phyloP scores from a whole-genome alignment of 2,329 filamentous ascomycete species.

The Cordyceps farinosa region DNA sequence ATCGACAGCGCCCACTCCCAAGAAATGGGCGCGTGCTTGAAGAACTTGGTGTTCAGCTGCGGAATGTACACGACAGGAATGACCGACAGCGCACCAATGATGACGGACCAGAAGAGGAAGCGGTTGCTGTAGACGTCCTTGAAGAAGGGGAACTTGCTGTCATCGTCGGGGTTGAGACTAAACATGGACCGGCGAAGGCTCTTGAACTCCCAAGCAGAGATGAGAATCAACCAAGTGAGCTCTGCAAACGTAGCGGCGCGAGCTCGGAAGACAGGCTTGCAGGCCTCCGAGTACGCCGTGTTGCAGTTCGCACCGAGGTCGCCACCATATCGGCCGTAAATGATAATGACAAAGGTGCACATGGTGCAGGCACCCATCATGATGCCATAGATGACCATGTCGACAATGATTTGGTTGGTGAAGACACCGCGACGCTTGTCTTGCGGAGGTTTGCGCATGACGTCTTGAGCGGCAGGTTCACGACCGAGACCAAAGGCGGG shows the following conservation, averaged over 20 bases:
- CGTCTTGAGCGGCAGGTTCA: slow-evolving; percentile 69
- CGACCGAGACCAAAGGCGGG: slow-evolving; percentile 86
- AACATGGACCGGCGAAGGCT: slow-evolving; percentile 69
- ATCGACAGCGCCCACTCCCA: slow-evolving; percentile 75
- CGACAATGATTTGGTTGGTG: slow-evolving; percentile 70
- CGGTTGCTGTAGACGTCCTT: slow-evolving; percentile 65
- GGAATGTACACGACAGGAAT: slow-evolving; percentile 72
- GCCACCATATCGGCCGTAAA: slow-evolving; percentile 54
- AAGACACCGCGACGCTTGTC: slow-evolving; percentile 67
- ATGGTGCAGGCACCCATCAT: slow-evolving; percentile 71
- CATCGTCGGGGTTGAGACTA: slow-evolving; percentile 55
- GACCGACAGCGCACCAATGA: slow-evolving; percentile 57
- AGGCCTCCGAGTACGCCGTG: slow-evolving; percentile 51
- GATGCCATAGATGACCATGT: slow-evolving; percentile 75
- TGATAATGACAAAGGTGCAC: slow-evolving; percentile 62
- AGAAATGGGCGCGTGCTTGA: slow-evolving; percentile 66
- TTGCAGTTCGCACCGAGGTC: slow-evolving; percentile 62
- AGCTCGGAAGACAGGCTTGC: slow-evolving; percentile 62
- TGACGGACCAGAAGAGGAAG: slow-evolving; percentile 67
- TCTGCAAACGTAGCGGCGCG: slow-evolving; percentile 71
- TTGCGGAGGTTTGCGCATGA: slow-evolving; percentile 78
- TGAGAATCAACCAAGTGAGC: slow-evolving; percentile 69
- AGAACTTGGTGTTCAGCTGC: slow-evolving; percentile 64
- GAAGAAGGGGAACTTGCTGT: slow-evolving; percentile 51
- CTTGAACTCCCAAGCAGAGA: slow-evolving; percentile 77